phyloP scores from a whole-genome alignment of 305 asterid genomes.

The Ilex paraguariensis region DNA sequence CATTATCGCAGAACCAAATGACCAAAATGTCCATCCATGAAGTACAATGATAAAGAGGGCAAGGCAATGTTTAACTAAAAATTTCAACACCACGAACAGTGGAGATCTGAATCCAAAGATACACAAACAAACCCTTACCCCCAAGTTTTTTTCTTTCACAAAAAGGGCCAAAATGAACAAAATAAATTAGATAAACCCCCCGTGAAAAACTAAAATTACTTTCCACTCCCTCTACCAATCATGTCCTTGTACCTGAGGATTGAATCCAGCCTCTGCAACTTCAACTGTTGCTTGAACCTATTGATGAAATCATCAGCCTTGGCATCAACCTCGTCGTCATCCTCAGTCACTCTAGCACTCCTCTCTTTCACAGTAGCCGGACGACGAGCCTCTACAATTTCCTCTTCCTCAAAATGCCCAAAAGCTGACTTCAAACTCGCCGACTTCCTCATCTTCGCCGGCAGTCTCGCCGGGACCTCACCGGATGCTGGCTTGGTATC shows the following conservation, averaged over 20 bases:
- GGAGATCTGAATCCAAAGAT: slow-evolving; percentile 19
- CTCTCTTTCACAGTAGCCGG: slow-evolving; percentile 66
- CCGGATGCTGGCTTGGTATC: slow-evolving; percentile 52
- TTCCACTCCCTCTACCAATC: slow-evolving; percentile 47
- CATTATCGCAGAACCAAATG: slow-evolving; percentile 5
- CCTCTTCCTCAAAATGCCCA: slow-evolving; percentile 44
- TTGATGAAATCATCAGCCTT: slow-evolving; percentile 83
- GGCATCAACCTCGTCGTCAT: slow-evolving; percentile 65
- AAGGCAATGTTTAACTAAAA: slow-evolving; percentile 10
- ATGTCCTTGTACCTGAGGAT: slow-evolving; percentile 63
- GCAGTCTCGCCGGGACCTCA: slow-evolving; percentile 32
- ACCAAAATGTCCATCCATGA: slow-evolving; percentile 35
- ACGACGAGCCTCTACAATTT: slow-evolving; percentile 53
- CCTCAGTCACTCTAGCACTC: slow-evolving; percentile 27
- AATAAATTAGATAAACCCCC: slow-evolving; percentile 17
- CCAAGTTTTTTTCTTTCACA: no score
- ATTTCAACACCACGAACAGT: slow-evolving; percentile 19
- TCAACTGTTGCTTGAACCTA: slow-evolving; percentile 75
- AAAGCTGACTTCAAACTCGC: slow-evolving; percentile 57
- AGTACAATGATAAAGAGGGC: slow-evolving; percentile 16
- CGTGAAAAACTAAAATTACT: slow-evolving; percentile 13
- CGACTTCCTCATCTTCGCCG: slow-evolving; percentile 60
- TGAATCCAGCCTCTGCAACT: slow-evolving; percentile 80
- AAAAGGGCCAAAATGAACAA: no score
- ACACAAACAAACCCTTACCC: no score